Conservation (phyloP, 305 asterid species). For the Fraxinus baroniana region DNA sequence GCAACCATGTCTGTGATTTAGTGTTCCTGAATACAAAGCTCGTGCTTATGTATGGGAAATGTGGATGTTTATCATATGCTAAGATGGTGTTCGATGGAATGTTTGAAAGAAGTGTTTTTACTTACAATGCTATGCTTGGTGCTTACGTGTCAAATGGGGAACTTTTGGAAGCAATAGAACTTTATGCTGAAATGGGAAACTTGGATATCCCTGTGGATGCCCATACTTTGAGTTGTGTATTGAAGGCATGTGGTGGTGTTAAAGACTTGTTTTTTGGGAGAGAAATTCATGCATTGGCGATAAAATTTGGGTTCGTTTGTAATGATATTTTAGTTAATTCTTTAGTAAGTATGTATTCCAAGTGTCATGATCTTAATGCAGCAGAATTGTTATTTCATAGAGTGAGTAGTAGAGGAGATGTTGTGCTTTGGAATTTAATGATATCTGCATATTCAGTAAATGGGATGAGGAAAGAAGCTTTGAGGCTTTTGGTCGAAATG, state of each 20-base stretch:
- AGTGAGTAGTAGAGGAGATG: constrained; percentile 44
- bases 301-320: constrained; percentile 45
- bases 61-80: constrained; percentile 57
- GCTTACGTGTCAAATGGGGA: constrained; percentile 51
- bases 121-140: constrained; percentile 87
- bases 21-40: constrained; percentile 68
- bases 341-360: constrained; percentile 57
- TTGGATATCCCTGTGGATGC: constrained; percentile 49
- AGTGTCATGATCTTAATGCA: constrained; percentile 46
- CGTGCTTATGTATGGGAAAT: constrained; percentile 63
- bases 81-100: constrained; percentile 61
- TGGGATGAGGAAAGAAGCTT: constrained; percentile 49
- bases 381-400: constrained; percentile 48
- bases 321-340: constrained; percentile 59
- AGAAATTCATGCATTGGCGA: constrained; percentile 66
- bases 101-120: constrained; percentile 54
- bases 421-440: constrained; percentile 72
- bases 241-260: constrained; percentile 63
- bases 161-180: constrained; percentile 44
- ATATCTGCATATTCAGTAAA: constrained; percentile 52
- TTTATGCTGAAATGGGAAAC: constrained; percentile 42
- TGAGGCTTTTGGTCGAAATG: constrained; percentile 58
- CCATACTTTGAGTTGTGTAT: constrained; percentile 51
- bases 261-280: constrained; percentile 40
- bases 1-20: constrained; percentile 32